Evolutionary conservation across 768 basidiomycete species (phyloP).

Genomic region (Naganishia vaughanmartiniae): DNA sequence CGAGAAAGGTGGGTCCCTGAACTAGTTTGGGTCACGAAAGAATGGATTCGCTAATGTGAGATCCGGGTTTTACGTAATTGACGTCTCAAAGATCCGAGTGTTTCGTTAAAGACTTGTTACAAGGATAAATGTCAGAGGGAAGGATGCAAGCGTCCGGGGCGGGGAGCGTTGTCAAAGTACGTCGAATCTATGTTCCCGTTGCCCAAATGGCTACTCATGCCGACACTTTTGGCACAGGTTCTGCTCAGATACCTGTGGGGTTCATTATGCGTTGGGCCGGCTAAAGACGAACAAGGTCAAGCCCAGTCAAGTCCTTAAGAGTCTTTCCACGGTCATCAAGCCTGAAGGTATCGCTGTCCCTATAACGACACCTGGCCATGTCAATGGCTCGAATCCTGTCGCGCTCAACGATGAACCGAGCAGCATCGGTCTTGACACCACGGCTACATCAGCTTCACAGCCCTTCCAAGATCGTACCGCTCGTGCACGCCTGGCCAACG

Average conservation of each 20-base stretch:
- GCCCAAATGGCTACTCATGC: neutral
- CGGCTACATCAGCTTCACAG: neutral
- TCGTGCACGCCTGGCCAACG: slow-evolving; percentile 1
- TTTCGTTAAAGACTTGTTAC: slow-evolving; percentile 17
- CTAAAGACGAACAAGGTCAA: slow-evolving; percentile 22
- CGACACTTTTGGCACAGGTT: neutral
- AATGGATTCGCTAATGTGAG: neutral
- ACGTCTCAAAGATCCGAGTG: neutral
- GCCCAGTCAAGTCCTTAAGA: slow-evolving; percentile 20
- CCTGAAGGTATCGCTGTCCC: slow-evolving; percentile 7
- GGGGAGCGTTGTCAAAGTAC: slow-evolving; percentile 24
- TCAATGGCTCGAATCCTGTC: neutral
- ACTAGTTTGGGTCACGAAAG: neutral
- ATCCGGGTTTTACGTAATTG: neutral
- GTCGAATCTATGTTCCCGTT: neutral
- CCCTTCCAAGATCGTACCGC: slow-evolving; percentile 19
- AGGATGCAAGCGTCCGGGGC: slow-evolving; percentile 11
- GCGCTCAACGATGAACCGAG: neutral
- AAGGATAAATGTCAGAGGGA: slow-evolving; percentile 26
- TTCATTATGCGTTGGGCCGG: slow-evolving; percentile 20
- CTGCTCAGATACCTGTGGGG: slow-evolving; percentile 30
- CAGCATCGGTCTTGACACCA: neutral
- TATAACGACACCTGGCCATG: neutral
- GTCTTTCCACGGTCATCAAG: slow-evolving; percentile 17
- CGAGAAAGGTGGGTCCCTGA: slow-evolving; percentile 40